Conservation (phyloP, 371 early-diverging fungal genomes). For the Syncephalastrum sp. region DNA sequence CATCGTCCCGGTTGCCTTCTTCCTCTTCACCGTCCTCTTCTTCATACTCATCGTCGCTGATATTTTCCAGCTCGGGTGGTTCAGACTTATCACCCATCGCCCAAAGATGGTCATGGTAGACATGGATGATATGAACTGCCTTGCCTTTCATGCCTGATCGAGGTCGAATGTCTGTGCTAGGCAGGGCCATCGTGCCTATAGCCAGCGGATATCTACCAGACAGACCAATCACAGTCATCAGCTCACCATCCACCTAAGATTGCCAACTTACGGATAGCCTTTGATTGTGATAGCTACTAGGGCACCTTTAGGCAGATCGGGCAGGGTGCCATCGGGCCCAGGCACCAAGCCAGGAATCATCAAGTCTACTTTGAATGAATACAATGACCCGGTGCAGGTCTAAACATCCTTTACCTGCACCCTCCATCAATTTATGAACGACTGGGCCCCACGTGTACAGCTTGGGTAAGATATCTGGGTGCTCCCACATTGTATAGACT, state of each 20-base stretch:
- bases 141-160: slow-evolving; percentile 68
- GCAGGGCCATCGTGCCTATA: slow-evolving; percentile 56
- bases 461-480: slow-evolving; percentile 57
- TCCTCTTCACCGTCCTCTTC: slow-evolving; percentile 18
- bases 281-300: slow-evolving; percentile 55
- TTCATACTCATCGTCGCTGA: slow-evolving; percentile 31
- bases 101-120: slow-evolving; percentile 69
- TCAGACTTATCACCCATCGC: slow-evolving; percentile 60
- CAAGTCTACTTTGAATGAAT: slow-evolving; percentile 39
- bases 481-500: slow-evolving; percentile 70
- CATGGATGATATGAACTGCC: slow-evolving; percentile 67
- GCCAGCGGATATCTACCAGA: slow-evolving; percentile 49
- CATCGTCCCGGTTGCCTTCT: not conserved
- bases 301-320: slow-evolving; percentile 45
- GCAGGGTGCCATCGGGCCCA: slow-evolving; percentile 41
- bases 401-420: slow-evolving; percentile 49
- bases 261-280: slow-evolving; percentile 42
- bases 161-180: slow-evolving; percentile 44
- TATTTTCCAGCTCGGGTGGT: slow-evolving; percentile 44
- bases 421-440: slow-evolving; percentile 59
- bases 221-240: not conserved
- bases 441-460: slow-evolving; percentile 64
- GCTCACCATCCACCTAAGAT: not conserved
- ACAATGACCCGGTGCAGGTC: slow-evolving; percentile 6
- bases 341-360: slow-evolving; percentile 67